These are phyloP conservation scores for Boletus reticulatus DNA, from an alignment of 768 basidiomycete genomes.

Conservation along the genomic window DNA sequence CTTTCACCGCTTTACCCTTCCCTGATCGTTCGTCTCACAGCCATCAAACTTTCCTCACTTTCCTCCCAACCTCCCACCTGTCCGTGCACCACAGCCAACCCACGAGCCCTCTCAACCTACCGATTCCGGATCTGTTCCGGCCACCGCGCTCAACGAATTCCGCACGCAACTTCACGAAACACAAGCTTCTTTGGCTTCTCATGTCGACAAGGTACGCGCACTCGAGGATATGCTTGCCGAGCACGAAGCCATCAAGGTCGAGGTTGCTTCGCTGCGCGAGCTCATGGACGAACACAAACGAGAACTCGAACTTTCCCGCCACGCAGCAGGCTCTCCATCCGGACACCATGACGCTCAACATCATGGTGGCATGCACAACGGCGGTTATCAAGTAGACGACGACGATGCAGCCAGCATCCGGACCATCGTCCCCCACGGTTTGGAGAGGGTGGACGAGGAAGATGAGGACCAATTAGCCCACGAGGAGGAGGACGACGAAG, in stretches of 20 bases:
- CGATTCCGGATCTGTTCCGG: slow-evolving; percentile 26
- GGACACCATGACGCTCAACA: slow-evolving; percentile 20
- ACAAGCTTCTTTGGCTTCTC: slow-evolving; percentile 68
- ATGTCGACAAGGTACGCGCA: slow-evolving; percentile 80
- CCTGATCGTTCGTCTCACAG: slow-evolving; percentile 34
- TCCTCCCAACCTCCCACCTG: slow-evolving; percentile 64
- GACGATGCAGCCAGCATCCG: slow-evolving; percentile 71
- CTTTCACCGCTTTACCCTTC: neutral
- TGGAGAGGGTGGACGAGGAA: slow-evolving; percentile 74
- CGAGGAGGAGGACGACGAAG: slow-evolving; percentile 46
- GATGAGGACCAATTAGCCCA: slow-evolving; percentile 55
- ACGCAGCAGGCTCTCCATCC: slow-evolving; percentile 22
- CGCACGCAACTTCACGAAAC: slow-evolving; percentile 85
- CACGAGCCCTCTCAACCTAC: slow-evolving; percentile 29
- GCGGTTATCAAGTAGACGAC: slow-evolving; percentile 47
- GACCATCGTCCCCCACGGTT: slow-evolving; percentile 67
- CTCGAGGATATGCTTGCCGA: slow-evolving; percentile 81
- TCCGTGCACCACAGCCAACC: slow-evolving; percentile 39
- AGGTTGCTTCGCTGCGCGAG: slow-evolving; percentile 70
- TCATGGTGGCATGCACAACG: slow-evolving; percentile 14
- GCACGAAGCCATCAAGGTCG: slow-evolving; percentile 79
- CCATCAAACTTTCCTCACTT: slow-evolving; percentile 61
- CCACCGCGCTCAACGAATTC: slow-evolving; percentile 51
- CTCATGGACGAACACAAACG: slow-evolving; percentile 65
- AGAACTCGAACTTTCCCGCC: slow-evolving; percentile 39